Base-by-base conservation (phyloP, 2,329 filamentous ascomycete species). In the Fusarium xylarioides region DNA sequence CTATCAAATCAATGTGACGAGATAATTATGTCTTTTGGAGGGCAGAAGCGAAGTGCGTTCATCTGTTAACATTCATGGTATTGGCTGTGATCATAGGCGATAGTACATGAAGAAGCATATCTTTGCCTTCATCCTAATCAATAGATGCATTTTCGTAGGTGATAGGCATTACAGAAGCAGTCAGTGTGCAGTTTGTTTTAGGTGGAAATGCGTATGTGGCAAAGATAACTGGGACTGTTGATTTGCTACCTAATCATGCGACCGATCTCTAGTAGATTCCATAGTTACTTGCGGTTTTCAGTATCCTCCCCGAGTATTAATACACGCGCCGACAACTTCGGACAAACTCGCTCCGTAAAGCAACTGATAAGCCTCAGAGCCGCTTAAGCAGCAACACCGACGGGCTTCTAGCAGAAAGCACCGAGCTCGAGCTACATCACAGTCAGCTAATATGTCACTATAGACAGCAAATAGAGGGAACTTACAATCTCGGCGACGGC, bases 351-450 rank as follows among this genome's bases (percentile, higher is more conserved):
- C 32, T 11, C 32, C 6, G 3, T 18, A 8, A 1, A 14, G 4
- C 6, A 15, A 10, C 18, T 21, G 23, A 38, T 1, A 53, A 38
- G 12, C 23, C 19, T 5, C 7, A 1, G 4, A 11, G 4, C 7
- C 2, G 28, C 53, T 16, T 44, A 55, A 32, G 53, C 11, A 55
- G 53, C 9, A 9, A 55, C 53, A 7, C 53, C 37, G 5, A 55
- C 53, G 7, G 53, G 53, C 53, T 55, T 55, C 53, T 55, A 37
- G 53, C 53, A 55, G 10, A 55, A 32, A 26, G 21, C 26, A 10
- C 53, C 53, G 10, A 23, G 53, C 21, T 21, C n/a, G 19, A 43
- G 16, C 53, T 43, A 21, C 1, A 9, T 14, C 5, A n/a, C 1
- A 2, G 37, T 55, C 16, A 55, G 44, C 44, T 9, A 28, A 16